Percentiles rank a stretch among this genome's conserved stretches.
These are phyloP conservation scores for Dipodascopsis tothii DNA, from an alignment of 805 yeast species.

Conservation along the genomic window DNA sequence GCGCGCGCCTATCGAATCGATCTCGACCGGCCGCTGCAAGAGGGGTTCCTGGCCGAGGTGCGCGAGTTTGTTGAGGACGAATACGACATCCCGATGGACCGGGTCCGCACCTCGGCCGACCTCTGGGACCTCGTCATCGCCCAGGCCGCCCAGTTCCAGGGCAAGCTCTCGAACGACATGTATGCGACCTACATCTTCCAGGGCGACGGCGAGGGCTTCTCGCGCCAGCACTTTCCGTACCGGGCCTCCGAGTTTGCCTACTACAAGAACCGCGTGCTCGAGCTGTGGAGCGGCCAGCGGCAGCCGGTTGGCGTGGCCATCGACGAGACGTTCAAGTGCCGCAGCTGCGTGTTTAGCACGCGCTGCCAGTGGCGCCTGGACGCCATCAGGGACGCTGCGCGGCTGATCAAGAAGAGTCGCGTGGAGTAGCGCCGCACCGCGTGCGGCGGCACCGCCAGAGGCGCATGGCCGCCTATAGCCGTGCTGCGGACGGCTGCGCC, in stretches of 20 bases:
- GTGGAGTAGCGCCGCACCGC: too few species aligned
- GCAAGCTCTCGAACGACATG: conserved; percentile 4
- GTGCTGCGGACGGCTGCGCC: too few species aligned
- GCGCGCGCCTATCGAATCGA: conserved; percentile 3
- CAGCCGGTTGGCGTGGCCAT: conserved; percentile 21
- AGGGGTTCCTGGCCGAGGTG: conserved; percentile 4
- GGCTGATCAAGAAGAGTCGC: too few species aligned
- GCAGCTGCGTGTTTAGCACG: conserved; percentile 12
- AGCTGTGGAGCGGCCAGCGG: conserved; percentile 19
- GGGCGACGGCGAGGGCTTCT: conserved; percentile 8
- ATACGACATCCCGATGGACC: not conserved
- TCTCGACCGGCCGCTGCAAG: conserved; percentile 2
- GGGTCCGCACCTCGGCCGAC: conserved; percentile 8
- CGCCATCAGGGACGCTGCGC: conserved; percentile 12
- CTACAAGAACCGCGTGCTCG: not conserved
- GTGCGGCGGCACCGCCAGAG: too few species aligned
- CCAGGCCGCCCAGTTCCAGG: conserved; percentile 9
- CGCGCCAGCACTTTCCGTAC: conserved; percentile 16
- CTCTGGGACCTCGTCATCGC: conserved; percentile 9
- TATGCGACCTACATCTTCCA: conserved; percentile 14
- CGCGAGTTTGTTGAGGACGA: conserved; percentile 5
- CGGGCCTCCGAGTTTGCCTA: conserved; percentile 1
- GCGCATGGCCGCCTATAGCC: too few species aligned
- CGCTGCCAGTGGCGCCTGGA: conserved; percentile 15
- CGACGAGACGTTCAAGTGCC: conserved; percentile 22